Base-by-base conservation (phyloP, 176 grass and related monocot genomes). In the Elymus sibiricus region DNA sequence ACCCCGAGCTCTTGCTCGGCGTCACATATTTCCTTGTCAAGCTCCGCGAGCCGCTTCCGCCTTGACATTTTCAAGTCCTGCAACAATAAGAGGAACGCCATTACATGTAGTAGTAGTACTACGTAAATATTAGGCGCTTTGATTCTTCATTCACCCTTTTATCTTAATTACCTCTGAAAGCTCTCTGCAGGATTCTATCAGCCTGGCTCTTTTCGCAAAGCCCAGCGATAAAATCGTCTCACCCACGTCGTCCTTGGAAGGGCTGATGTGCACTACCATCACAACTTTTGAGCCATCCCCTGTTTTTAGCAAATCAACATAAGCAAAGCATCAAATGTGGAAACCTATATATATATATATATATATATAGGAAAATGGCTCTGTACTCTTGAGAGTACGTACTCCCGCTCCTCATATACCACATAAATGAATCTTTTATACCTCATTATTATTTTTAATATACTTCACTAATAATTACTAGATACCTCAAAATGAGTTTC, bases 211-310 rank as follows among this genome's bases (percentile, higher is more conserved):
- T 88, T 89, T 94, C 0, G 92, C 92, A 25, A 98, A 96, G 64
- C 85, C 94, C 79, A 98, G 64, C 6, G 97, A 89, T 59, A 90
- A 98, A 11, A 98, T 65, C 27, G 97, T 98, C 85, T 96, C 97
- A 4, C 84, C 70, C 31, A 95, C 46, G 74, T 98, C 90, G 7
- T 96, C 92, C 71, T 91, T 82, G 78, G 86, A 88, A 82, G 90
- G 85, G 83, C 94, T 96, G 64, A 89, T 84, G 58, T 98, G 97
- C 62, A 98, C 94, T 47, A 98, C 86, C 97, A 98, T 96, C 80
- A 98, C 32, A 86, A 96, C 97, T 81, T 94, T 95, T 0, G 94
- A 98, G 14, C 85, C 88, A 42, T 91, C 82, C 53, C 97, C 94
- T 96, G 84, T 73, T 34, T 84, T 68, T 63, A 65, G 31, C 40